A percentile compares a stretch with the other conserved stretches of the same genome.
Conservation (phyloP, 257 asterid genomes). For the Jaltomata sinuosa region DNA sequence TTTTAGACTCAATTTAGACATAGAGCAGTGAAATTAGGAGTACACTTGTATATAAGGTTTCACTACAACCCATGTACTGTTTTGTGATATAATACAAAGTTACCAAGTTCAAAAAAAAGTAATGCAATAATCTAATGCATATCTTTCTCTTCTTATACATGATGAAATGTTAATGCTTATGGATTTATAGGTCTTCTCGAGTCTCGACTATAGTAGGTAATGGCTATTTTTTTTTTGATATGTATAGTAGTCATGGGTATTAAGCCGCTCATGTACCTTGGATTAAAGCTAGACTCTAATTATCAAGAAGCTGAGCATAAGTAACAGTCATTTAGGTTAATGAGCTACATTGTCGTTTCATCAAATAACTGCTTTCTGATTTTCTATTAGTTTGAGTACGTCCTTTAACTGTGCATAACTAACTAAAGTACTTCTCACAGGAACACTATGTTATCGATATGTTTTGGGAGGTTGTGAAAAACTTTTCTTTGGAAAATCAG, state of each 20-base stretch:
- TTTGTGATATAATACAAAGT: too few species aligned
- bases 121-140: neutral
- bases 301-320: neutral
- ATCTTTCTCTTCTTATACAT: neutral
- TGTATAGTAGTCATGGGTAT: neutral
- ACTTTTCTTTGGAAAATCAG: slow-evolving; percentile 67
- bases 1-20: too few species aligned
- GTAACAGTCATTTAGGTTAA: neutral
- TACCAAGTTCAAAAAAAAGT: too few species aligned
- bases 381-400: neutral
- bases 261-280: neutral
- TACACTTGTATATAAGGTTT: too few species aligned
- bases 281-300: neutral
- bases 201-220: neutral
- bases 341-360: neutral
- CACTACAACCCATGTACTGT: too few species aligned
- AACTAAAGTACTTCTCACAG: slow-evolving; percentile 39
- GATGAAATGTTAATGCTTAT: neutral
- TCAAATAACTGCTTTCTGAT: neutral
- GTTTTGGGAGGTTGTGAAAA: slow-evolving; percentile 90
- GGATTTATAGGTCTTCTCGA: neutral
- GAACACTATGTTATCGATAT: slow-evolving; percentile 79
- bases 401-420: slow-evolving; percentile 2
- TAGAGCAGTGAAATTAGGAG: too few species aligned
- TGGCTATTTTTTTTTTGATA: neutral